These are phyloP conservation scores for Aspergillus heteromorphus DNA, from an alignment of 495 filamentous ascomycete genomes.

Conservation along the genomic window DNA sequence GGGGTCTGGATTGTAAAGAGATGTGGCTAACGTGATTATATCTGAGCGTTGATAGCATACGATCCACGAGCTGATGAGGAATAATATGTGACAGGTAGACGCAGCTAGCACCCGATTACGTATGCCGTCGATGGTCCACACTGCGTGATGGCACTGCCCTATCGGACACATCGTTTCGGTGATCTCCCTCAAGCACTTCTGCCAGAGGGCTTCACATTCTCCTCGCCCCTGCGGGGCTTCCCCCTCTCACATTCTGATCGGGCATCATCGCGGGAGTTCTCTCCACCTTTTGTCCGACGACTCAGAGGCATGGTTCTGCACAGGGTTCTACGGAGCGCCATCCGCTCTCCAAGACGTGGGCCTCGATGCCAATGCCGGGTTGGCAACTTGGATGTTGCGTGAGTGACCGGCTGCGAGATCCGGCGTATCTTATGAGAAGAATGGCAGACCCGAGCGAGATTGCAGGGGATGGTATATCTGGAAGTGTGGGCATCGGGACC, in stretches of 20 bases:
- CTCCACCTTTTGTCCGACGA: constrained; percentile 28
- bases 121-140: constrained; percentile 21
- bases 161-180: constrained; percentile 32
- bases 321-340: constrained; percentile 36
- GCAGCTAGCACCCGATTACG: constrained; percentile 18
- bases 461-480: constrained; percentile 18
- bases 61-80: background rate
- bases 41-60: background rate
- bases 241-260: constrained; percentile 39
- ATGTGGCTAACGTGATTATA: background rate
- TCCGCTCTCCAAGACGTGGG: constrained; percentile 28
- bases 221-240: constrained; percentile 12
- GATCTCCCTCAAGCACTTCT: constrained; percentile 27
- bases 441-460: constrained; percentile 35
- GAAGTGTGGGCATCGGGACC: constrained; percentile 12
- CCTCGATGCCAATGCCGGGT: constrained; percentile 25
- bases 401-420: constrained; percentile 25
- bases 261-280: constrained; percentile 45
- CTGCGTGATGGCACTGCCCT: background rate
- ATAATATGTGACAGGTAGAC: background rate
- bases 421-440: constrained; percentile 27
- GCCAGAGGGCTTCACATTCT: constrained; percentile 32
- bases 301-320: constrained; percentile 37
- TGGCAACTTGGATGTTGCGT: constrained; percentile 25
- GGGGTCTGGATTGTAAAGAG: constrained; percentile 10